A percentile compares a stretch with the other conserved stretches of the same genome.
phyloP scores from a whole-genome alignment of 345 rosid species.

The Aurinia saxatilis region DNA sequence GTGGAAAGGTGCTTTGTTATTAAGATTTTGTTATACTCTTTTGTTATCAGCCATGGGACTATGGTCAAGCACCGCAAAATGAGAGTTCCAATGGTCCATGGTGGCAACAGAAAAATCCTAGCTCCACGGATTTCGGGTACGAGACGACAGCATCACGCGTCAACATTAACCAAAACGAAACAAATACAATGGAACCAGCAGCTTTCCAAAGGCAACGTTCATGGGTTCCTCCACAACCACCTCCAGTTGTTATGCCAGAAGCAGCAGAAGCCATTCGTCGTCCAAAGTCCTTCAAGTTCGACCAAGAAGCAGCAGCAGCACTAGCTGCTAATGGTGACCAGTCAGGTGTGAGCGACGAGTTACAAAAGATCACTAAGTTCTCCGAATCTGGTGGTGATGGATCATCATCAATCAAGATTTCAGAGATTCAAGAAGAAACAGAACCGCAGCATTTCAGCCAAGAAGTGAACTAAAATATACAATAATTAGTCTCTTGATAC shows the following conservation, averaged over 20 bases:
- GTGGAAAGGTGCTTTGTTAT: neutral
- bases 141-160: slow-evolving; percentile 35
- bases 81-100: slow-evolving; percentile 40
- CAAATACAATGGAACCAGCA: slow-evolving; percentile 36
- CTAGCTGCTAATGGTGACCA: slow-evolving; percentile 34
- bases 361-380: slow-evolving; percentile 64
- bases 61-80: slow-evolving; percentile 39
- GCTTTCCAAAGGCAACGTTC: slow-evolving; percentile 36
- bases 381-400: slow-evolving; percentile 60
- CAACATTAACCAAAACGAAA: slow-evolving; percentile 30
- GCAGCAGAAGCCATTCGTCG: slow-evolving; percentile 94
- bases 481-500: slow-evolving; percentile 4
- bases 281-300: slow-evolving; percentile 58
- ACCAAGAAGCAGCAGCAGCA: slow-evolving; percentile 40
- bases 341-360: slow-evolving; percentile 43
- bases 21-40: neutral
- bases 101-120: slow-evolving; percentile 72
- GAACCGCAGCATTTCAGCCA: slow-evolving; percentile 24
- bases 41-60: slow-evolving; percentile 75
- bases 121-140: slow-evolving; percentile 55
- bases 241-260: slow-evolving; percentile 85
- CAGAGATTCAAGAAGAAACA: slow-evolving; percentile 57
- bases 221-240: slow-evolving; percentile 97
- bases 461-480: slow-evolving; percentile 30
- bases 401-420: slow-evolving; percentile 20